phyloP scores from a whole-genome alignment of 192 early-diverging fungal species.

The Spizellomyces sp. region DNA sequence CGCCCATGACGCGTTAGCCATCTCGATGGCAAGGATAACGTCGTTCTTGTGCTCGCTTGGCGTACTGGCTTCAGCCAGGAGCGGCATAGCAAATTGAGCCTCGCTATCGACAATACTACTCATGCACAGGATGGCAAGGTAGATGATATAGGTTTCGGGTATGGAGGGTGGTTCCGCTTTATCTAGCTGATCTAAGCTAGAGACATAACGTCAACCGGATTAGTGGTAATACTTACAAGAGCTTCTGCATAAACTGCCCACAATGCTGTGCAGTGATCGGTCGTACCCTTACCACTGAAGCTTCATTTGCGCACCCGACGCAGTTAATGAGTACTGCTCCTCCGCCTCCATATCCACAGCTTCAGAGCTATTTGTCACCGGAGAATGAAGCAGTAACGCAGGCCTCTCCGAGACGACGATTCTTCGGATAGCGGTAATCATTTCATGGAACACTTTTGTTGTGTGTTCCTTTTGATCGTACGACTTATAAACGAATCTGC shows the following conservation, averaged over 20 bases:
- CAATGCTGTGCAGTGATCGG: no score
- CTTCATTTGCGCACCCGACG: constrained; percentile 60
- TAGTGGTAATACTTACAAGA: not conserved
- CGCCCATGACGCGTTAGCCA: constrained; percentile 83
- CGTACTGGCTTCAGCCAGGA: constrained; percentile 37
- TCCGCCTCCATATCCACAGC: constrained; percentile 11
- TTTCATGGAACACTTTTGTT: constrained; percentile 78
- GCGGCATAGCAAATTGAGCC: constrained; percentile 64
- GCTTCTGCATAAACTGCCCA: not conserved
- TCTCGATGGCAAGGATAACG: constrained; percentile 66
- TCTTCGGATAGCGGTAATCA: constrained; percentile 73
- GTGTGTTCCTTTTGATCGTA: constrained; percentile 78
- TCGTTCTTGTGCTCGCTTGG: constrained; percentile 43
- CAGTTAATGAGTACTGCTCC: constrained; percentile 45
- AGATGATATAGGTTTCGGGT: constrained; percentile 87
- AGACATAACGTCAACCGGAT: not conserved
- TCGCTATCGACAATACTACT: constrained; percentile 72
- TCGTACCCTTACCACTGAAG: constrained; percentile 64
- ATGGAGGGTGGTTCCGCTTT: constrained; percentile 86
- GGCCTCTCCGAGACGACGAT: constrained; percentile 77
- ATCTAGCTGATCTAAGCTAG: constrained; percentile 87
- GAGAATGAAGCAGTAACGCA: constrained; percentile 36
- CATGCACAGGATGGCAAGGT: constrained; percentile 74
- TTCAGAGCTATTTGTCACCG: constrained; percentile 15
- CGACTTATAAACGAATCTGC: constrained; percentile 63